These are phyloP conservation scores for Colletotrichum tabaci DNA, from an alignment of 2,329 filamentous ascomycete species.

Conservation along the genomic window DNA sequence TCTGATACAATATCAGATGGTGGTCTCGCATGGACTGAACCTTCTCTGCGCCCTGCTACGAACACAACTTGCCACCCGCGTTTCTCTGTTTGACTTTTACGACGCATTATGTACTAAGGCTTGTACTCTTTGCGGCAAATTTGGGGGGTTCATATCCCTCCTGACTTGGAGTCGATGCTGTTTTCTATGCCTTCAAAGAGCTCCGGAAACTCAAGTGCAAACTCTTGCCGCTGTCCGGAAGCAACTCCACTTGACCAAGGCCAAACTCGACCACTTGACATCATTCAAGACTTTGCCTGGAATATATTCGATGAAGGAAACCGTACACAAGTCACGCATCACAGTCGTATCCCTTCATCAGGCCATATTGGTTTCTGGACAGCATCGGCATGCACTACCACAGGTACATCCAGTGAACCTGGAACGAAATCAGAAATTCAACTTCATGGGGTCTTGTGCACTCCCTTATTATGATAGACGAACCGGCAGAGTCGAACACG, in stretches of 20 bases:
- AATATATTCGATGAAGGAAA: slow-evolving; percentile 47
- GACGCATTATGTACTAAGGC: slow-evolving; percentile 47
- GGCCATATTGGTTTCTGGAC: slow-evolving; percentile 42
- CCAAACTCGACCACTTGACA: slow-evolving; percentile 42
- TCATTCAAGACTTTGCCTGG: slow-evolving; percentile 50
- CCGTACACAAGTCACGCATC: slow-evolving; percentile 42
- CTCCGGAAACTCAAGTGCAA: slow-evolving; percentile 45
- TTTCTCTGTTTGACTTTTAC: slow-evolving; percentile 44
- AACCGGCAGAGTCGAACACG: slow-evolving; percentile 48
- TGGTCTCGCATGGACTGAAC: slow-evolving; percentile 46
- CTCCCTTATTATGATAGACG: slow-evolving; percentile 48
- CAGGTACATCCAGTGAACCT: slow-evolving; percentile 36
- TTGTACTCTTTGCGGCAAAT: slow-evolving; percentile 47
- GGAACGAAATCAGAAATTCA: slow-evolving; percentile 44
- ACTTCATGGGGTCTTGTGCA: slow-evolving; percentile 50
- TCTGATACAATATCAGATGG: slow-evolving; percentile 47
- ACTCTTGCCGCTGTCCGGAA: slow-evolving; percentile 40
- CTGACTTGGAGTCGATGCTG: slow-evolving; percentile 50
- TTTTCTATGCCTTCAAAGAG: slow-evolving; percentile 46
- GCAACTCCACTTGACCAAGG: slow-evolving; percentile 42
- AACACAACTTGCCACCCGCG: slow-evolving; percentile 45
- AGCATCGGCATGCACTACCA: slow-evolving; percentile 34
- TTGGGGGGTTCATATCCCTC: slow-evolving; percentile 47
- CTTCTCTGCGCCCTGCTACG: slow-evolving; percentile 50
- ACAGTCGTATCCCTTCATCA: slow-evolving; percentile 45